phyloP scores from a whole-genome alignment of 176 grass and related monocot genomes.

The Paspalum vaginatum region DNA sequence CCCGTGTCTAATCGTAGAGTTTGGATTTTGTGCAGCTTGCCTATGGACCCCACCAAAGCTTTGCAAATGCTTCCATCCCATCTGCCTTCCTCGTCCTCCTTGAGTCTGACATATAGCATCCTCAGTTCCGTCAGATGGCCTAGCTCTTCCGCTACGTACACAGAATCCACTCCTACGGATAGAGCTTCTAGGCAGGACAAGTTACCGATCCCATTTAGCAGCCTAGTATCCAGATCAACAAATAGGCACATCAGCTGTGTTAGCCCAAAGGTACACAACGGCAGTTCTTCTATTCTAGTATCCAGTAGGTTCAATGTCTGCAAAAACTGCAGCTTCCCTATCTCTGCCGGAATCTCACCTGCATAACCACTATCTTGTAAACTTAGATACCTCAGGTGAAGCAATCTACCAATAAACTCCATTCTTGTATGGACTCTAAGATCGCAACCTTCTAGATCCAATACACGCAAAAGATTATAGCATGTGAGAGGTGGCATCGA shows the following conservation, averaged over 20 bases:
- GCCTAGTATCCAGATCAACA: too few species aligned
- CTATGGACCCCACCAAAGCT: background rate
- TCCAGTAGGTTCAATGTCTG: background rate
- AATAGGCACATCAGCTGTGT: background rate
- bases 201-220: too few species aligned
- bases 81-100: background rate
- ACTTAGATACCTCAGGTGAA: background rate
- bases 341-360: background rate
- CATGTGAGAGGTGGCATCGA: background rate
- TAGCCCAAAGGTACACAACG: background rate
- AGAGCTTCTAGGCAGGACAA: background rate
- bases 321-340: background rate
- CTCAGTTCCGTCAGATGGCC: background rate
- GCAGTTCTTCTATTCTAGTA: background rate
- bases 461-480: background rate
- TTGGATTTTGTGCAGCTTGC: background rate
- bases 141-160: background rate
- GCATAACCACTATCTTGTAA: background rate
- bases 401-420: background rate
- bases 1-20: accelerated
- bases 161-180: accelerated
- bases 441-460: background rate
- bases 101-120: background rate
- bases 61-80: background rate
- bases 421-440: background rate